Conservation (phyloP, 2,329 filamentous ascomycete genomes). For the Curvularia sp. region DNA sequence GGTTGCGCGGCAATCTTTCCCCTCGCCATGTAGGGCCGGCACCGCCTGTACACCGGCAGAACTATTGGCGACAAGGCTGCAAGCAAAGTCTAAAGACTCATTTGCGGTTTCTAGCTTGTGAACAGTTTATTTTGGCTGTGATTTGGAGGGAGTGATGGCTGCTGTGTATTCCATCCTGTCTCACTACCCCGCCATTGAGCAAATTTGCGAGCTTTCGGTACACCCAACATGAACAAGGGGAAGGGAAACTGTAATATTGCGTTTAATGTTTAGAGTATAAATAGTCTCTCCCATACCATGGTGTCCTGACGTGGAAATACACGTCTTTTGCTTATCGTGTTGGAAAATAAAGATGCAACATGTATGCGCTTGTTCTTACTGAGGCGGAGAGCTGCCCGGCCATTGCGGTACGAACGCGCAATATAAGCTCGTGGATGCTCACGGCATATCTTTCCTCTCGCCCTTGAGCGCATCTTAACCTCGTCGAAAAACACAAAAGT, state of each 20-base stretch:
- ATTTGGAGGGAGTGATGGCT: not conserved
- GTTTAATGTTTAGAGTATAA: not conserved
- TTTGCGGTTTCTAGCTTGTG: not conserved
- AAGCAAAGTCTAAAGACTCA: not conserved
- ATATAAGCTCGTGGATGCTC: not conserved
- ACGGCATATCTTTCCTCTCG: not conserved
- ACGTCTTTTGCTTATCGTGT: not conserved
- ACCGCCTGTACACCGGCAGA: not conserved
- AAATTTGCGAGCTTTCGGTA: constrained; percentile 31
- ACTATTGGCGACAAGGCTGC: not conserved
- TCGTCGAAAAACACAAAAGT: not conserved
- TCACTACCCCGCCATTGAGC: constrained; percentile 27
- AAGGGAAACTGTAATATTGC: not conserved
- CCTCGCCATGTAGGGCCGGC: not conserved
- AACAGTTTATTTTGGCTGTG: not conserved
- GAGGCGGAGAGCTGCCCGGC: not conserved
- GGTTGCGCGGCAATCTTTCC: not conserved
- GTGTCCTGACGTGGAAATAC: not conserved
- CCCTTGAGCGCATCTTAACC: not conserved
- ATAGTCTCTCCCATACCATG: not conserved
- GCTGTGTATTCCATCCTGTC: not conserved
- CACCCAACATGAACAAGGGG: not conserved
- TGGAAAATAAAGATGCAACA: not conserved
- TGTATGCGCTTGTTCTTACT: not conserved
- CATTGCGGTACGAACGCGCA: not conserved